Evolutionary conservation across 345 rosid species (phyloP), one percentile per base, ranked within the genome.

Genomic region (Eucalyptus pumila): DNA sequence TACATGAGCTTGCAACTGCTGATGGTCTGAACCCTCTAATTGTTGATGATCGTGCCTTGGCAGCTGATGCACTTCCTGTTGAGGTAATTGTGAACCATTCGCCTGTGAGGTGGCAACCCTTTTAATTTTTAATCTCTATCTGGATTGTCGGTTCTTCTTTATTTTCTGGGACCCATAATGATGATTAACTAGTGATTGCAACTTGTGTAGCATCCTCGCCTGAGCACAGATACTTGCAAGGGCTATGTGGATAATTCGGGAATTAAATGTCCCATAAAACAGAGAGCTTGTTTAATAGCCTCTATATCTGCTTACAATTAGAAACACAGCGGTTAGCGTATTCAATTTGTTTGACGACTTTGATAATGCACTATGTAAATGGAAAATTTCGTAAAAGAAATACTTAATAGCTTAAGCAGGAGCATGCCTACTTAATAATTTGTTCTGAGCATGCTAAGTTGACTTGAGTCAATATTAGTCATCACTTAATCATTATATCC

Each of bases 11-110:
- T 92, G 98, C 98, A 87, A 96, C 97, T 85, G 95, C 98, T 89
- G 99, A 97, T 90, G 99, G 99, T 89, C 92, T 94, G 93, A 98
- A 98, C 94, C 99, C 99, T 92, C 99, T 98, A 92, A 92, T 91
- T 65, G 96, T 93, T 88, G 99, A 98, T 93, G 99, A 97, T 92
- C 98, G 95, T 87, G 97, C 99, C 85, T 92, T 98, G 93, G 97
- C 99, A 90, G 98, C 97, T 88, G 99, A 98, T 91, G 93, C 96
- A 86, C 95, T 96, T 89, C 99, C 99, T 48, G 60, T 96, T 80
- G 99, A 98, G 99, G 99, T 98, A 91, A 87, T 76, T 72, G 88
- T 88, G 87, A 88, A 89, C 91, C 87, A 81, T 85, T 87, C 54
- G 76, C 87, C 69, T 34, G 45, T 37, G 83, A 76, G 45, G 83